Evolutionary conservation across 2,329 filamentous ascomycete species (phyloP), one percentile per base, ranked within the genome.

Genomic region (Fusarium udum): DNA sequence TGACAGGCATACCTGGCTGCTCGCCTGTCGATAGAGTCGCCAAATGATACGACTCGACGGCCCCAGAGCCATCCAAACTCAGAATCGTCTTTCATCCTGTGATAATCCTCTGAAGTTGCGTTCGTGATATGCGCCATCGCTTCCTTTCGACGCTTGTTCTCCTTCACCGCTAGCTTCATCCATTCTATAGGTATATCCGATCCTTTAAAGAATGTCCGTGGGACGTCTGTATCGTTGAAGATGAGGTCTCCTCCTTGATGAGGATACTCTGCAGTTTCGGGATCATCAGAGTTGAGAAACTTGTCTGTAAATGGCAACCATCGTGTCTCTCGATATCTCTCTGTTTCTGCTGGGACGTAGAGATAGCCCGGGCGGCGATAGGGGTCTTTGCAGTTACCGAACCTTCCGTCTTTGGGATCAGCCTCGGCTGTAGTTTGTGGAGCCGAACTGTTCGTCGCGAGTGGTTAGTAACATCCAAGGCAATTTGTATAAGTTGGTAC

Each of bases 11-110:
- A 46, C 13, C 20, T 28, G 11, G 59, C 62, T 16, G 51, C 59
- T 22, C 34, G 28, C 14, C 62, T 65, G 18, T 65, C 62, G 4
- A 65, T 22, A 22, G 62, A 65, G 46, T 65, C 62, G 4, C 62
- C 62, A 3, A 65, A 65, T 18, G 62, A 48, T 1, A 65, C 59
- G 7, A 65, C 6, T 14, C 62, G 39, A 0, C 62, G 62, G 1
- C 62, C 62, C 59, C 59, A 64, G 7, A 65, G 62, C 59, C 62
- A 65, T 1, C 59, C 62, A 1, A 65, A 48, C 1, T 40, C 62
- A 14, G 32, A 46, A 1, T 64, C 39, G 40, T 64, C 16, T 64
- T 32, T 65, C 62, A 65, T 55, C 2, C 31, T 13, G 20, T 34
- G 39, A 39, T 34, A 64, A 5, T 64, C 62, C 1, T 53, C 32